Evolutionary conservation across 2,329 filamentous ascomycete species (phyloP), one percentile per base, ranked within the genome.

Genomic region (Exophiala sp.): DNA sequence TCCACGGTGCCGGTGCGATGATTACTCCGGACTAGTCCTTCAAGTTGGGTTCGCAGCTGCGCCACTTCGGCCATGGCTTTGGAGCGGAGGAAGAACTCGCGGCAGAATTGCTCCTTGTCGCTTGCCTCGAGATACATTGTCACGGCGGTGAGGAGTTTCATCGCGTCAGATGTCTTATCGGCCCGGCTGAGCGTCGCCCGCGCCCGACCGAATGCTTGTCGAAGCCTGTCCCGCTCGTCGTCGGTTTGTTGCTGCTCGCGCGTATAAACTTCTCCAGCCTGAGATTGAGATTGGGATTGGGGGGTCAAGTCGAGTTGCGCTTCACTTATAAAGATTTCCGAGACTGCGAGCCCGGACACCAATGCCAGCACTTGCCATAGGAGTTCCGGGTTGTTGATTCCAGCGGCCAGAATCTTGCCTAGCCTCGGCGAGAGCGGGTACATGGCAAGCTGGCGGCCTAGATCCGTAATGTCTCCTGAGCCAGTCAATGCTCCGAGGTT

Each of bases 351-450:
- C 1, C 86, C 88, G 0, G 93, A 86, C 2, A 98, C 90, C 9
- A 97, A 73, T 1, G 89, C 88, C 52, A 97, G 85, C 2, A 89
- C 87, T 63, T 95, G 91, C 0, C 85, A 84, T 43, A 94, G 76
- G 56, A 93, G 90, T 52, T 83, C 81, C 63, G 94, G 85, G 3
- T 55, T 27, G 21, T 86, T 77, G 63, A 94, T 82, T 0, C 90
- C 91, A 41, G 95, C 83, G 7, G 94, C 75, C n/a, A 98, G 73
- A 68, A 97, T 97, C 47, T 91, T 87, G 6, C 90, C 83, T 64
- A 94, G 95, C 1, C 93, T 81, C 14, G 93, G 94, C 22, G 88
- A 88, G 11, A 98, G 75, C 2, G 93, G 93, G 65, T 96, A 97
- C 19, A 87, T 77, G 3, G 89, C 88, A 71, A 98, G 85, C 45